A percentile compares a stretch with the other conserved stretches of the same genome.
Conservation (phyloP, 345 rosid genomes). For the Citrus australasica region DNA sequence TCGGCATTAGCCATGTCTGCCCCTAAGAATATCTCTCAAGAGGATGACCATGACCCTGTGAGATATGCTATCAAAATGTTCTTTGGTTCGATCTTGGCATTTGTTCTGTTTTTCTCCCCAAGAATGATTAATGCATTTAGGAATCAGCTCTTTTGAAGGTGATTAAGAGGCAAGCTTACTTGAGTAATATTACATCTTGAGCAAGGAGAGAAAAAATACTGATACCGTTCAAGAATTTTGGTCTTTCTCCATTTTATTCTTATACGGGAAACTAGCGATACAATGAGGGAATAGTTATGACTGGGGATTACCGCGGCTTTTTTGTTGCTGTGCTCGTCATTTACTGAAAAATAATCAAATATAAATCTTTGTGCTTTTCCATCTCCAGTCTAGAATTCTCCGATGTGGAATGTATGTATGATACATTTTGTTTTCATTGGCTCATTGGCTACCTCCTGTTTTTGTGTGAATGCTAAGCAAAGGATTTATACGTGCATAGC, state of each 20-base stretch:
- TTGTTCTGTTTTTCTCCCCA: conserved; percentile 58
- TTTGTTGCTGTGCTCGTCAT: background rate
- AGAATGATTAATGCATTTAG: conserved; percentile 54
- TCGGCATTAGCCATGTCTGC: conserved; percentile 38
- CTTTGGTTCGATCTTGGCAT: conserved; percentile 76
- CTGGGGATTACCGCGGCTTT: background rate
- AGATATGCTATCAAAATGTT: conserved; percentile 53
- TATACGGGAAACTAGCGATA: background rate
- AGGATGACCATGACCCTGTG: conserved; percentile 44
- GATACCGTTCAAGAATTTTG: background rate
- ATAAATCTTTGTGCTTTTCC: background rate
- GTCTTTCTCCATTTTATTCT: background rate
- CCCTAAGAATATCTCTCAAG: conserved; percentile 35
- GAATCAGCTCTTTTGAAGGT: conserved; percentile 42
- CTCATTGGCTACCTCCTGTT: background rate
- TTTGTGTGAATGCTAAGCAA: background rate
- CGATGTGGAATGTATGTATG: too few relatives aligned
- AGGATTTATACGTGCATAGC: background rate
- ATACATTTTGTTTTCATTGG: too few relatives aligned
- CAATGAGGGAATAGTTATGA: background rate
- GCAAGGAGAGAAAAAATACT: background rate
- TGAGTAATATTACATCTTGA: background rate
- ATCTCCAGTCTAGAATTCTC: too few relatives aligned
- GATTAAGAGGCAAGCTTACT: background rate
- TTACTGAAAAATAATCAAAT: background rate